Evolutionary conservation across 495 filamentous ascomycete genomes (phyloP).

Genomic region (Xylaria curta): DNA sequence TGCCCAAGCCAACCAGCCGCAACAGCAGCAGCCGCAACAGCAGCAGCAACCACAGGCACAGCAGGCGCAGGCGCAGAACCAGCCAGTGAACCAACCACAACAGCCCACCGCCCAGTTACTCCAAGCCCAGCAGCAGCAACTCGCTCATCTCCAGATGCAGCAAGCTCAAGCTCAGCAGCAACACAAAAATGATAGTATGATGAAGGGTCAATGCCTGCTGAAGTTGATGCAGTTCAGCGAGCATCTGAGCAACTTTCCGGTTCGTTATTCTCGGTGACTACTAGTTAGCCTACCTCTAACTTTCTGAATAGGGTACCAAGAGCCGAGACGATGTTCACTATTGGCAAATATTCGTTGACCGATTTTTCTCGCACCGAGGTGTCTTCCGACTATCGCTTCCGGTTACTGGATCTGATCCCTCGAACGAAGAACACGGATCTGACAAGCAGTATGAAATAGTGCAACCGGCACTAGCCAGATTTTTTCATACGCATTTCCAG

Average conservation of each 20-base stretch:
- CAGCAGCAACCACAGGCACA: constrained; percentile 36
- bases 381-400: constrained; percentile 70
- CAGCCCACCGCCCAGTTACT: constrained; percentile 34
- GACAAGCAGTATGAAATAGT: constrained; percentile 81
- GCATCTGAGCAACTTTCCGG: constrained; percentile 68
- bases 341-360: constrained; percentile 77
- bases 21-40: constrained; percentile 55
- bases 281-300: not conserved
- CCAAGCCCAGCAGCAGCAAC: constrained; percentile 46
- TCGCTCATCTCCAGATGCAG: constrained; percentile 59
- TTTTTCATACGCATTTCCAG: constrained; percentile 82
- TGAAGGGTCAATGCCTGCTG: constrained; percentile 65
- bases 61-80: constrained; percentile 47
- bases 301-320: constrained; percentile 54
- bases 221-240: constrained; percentile 74
- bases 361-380: constrained; percentile 75
- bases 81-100: constrained; percentile 23
- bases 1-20: constrained; percentile 52
- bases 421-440: constrained; percentile 48
- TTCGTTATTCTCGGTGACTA: constrained; percentile 44
- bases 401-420: constrained; percentile 38
- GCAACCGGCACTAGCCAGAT: constrained; percentile 75
- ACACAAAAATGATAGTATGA: constrained; percentile 54
- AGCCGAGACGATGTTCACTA: constrained; percentile 67
- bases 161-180: constrained; percentile 37